These are phyloP conservation scores for Rhodamnia rubescens DNA, from an alignment of 345 rosid species.

Conservation along the genomic window DNA sequence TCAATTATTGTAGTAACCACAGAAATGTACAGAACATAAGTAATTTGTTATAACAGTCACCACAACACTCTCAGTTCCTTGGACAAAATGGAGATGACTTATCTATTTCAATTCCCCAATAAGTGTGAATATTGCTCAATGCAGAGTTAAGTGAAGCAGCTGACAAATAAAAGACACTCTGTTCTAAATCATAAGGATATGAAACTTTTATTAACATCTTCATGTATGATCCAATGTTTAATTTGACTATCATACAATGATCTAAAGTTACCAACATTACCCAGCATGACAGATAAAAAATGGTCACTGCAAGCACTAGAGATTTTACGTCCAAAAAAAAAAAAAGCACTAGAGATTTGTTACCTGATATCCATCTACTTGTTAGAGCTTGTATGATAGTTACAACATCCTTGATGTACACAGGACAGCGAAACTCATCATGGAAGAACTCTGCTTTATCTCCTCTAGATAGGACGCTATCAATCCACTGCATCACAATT, in stretches of 20 bases:
- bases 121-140: background rate
- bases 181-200: background rate
- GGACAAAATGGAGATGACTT: background rate
- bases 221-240: background rate
- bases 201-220: background rate
- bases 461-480: slow-evolving; percentile 57
- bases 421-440: slow-evolving; percentile 88
- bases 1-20: background rate
- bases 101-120: background rate
- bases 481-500: slow-evolving; percentile 63
- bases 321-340: too few species aligned
- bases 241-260: background rate
- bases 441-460: slow-evolving; percentile 56
- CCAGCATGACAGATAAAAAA: background rate
- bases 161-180: background rate
- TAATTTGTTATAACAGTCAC: background rate
- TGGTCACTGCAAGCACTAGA: background rate
- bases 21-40: background rate
- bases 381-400: slow-evolving; percentile 26
- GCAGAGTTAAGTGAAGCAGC: background rate
- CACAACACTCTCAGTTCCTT: background rate
- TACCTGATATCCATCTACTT: slow-evolving; percentile 58
- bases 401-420: slow-evolving; percentile 74
- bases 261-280: background rate
- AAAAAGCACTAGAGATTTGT: background rate